phyloP scores from a whole-genome alignment of 345 rosid species.

The Bruguiera gymnorhiza region DNA sequence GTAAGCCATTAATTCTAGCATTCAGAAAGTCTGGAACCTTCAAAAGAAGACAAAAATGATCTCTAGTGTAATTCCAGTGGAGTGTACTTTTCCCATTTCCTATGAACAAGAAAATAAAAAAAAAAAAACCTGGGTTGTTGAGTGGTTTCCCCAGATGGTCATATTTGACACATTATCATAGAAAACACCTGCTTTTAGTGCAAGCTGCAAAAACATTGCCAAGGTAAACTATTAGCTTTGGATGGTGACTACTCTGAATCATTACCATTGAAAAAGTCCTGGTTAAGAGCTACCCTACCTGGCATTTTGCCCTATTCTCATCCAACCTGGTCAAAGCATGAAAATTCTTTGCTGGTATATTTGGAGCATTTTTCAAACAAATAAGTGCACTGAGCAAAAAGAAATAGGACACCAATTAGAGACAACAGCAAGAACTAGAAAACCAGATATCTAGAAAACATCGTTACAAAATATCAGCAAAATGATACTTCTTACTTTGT shows the following conservation, averaged over 20 bases:
- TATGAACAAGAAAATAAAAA: not conserved
- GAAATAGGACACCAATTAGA: conserved; percentile 1
- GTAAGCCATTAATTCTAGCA: conserved; percentile 72
- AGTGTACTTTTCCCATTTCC: not conserved
- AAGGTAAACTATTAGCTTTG: not conserved
- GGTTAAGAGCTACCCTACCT: conserved; percentile 42
- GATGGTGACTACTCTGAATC: too few relatives aligned
- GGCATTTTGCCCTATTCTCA: conserved; percentile 97
- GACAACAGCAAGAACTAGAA: not conserved
- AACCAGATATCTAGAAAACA: conserved; percentile 5
- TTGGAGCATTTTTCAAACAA: conserved; percentile 94
- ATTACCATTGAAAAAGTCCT: not conserved
- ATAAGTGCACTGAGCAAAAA: conserved; percentile 67
- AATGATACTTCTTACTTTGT: conserved; percentile 65
- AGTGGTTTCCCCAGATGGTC: conserved; percentile 99
- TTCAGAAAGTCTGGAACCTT: conserved; percentile 98
- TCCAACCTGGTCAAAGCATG: conserved; percentile 95
- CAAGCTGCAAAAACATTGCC: conserved; percentile 56
- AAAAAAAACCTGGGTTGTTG: conserved; percentile 84
- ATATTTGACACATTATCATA: conserved; percentile 90
- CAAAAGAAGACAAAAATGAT: conserved; percentile 4
- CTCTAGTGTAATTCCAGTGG: not conserved
- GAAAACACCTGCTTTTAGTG: conserved; percentile 91
- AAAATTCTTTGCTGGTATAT: conserved; percentile 89
- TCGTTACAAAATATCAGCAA: not conserved